Conservation (phyloP, 139 green algal species). For the Closterium sp. region DNA sequence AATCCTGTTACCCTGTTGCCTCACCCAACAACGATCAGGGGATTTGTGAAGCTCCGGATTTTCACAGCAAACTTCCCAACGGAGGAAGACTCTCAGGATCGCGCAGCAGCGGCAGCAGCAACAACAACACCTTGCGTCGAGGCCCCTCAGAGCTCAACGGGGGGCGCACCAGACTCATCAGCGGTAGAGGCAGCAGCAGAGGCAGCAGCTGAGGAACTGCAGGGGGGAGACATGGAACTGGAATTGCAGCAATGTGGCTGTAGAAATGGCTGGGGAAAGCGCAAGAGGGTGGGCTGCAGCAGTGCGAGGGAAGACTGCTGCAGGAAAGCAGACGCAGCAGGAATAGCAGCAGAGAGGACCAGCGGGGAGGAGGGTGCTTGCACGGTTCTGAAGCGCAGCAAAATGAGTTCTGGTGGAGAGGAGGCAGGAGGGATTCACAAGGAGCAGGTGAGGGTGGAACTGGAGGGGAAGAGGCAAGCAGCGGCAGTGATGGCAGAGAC, state of each 20-base stretch:
- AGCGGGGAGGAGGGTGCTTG: not conserved
- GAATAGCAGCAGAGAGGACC: not conserved
- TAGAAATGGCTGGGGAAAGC: not conserved
- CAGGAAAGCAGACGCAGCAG: not conserved
- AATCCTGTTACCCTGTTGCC: no score
- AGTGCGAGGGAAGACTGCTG: not conserved
- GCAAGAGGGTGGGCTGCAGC: not conserved
- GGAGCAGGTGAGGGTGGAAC: not conserved
- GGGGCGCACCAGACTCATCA: not conserved
- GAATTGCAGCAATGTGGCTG: no score
- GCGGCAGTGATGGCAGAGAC: not conserved
- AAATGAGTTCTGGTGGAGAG: not conserved
- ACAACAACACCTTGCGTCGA: not conserved
- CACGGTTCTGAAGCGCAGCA: not conserved
- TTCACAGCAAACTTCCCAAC: no score
- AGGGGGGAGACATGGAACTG: no score
- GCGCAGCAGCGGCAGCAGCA: not conserved
- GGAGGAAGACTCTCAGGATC: no score
- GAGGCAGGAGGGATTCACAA: not conserved
- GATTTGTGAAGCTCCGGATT: no score
- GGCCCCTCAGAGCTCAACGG: not conserved
- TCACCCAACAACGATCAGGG: no score
- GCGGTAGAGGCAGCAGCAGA: not conserved
- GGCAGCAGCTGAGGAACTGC: not conserved
- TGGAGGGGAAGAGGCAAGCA: not conserved